Evolutionary conservation across 495 filamentous ascomycete genomes (phyloP), one percentile per base, ranked within the genome.

Genomic region (Aspergillus biplanus): DNA sequence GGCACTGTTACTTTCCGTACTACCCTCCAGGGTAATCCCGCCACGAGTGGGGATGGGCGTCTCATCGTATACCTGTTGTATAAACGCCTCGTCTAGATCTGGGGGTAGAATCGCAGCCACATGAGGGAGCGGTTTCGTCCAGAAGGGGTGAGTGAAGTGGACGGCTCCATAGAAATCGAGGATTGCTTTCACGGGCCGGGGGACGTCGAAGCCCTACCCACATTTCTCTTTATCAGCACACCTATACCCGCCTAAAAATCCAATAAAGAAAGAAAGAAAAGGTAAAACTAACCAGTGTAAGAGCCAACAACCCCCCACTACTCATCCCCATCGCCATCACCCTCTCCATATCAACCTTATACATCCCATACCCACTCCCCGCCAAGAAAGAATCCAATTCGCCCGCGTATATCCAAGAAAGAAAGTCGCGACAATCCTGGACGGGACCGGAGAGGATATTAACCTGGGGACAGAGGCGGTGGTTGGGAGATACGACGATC

Each of bases 101-200:
- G 65, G 48, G 0, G 70, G 75, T 0, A 76, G 62, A 37, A 60
- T 74, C 31, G 76, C 69, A 7, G 73, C 73, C 69, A 93, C 88
- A 50, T 82, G 80, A 1, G 91, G 90, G 18, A 96, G 77, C 0
- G 90, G 90, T 9, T 85, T 78, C 27, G 81, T 78, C 76, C 81
- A 87, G 37, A 92, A 69, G 16, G 74, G 67, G 16, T 75, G 61
- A 7, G 67, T 67, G 64, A 78, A 77, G 61, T 75, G 65, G 0
- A 71, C 71, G 12, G 75, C 65, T 58, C 74, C 75, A 57, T 77
- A 78, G 54, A 78, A 67, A 16, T 71, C 67, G 32, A 78, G 70
- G 33, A 78, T 77, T 37, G 75, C 74, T 15, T 61, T 55, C 3
- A 65, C 58, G 15, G 67, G 65, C 16, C 65, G 70, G 35, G 65